These are phyloP conservation scores for Pseudotulostoma volvatum DNA, from an alignment of 495 filamentous ascomycete species.

Conservation along the genomic window DNA sequence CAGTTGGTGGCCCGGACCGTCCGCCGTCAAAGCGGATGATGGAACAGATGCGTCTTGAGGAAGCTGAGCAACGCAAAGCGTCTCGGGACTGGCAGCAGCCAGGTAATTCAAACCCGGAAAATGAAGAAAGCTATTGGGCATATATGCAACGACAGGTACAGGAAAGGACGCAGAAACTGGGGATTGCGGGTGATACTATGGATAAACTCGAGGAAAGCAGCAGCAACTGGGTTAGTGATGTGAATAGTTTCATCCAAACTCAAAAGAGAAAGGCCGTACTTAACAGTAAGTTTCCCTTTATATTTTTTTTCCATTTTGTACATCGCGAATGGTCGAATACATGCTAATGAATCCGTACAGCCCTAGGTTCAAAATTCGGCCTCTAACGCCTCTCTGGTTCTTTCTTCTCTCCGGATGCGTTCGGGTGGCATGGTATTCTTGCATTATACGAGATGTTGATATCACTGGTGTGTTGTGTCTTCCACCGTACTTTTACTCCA, in stretches of 20 bases:
- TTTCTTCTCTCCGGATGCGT: too few species aligned
- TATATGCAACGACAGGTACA: constrained; percentile 70
- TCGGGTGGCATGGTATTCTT: too few species aligned
- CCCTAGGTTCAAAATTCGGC: constrained; percentile 28
- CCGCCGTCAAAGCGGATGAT: constrained; percentile 70
- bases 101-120: constrained; percentile 2
- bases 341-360: constrained; percentile 12
- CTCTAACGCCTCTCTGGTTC: constrained; percentile 4
- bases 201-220: constrained; percentile 63
- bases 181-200: constrained; percentile 68
- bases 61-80: constrained; percentile 37
- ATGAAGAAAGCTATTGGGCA: constrained; percentile 44
- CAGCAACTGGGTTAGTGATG: constrained; percentile 67
- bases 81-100: constrained; percentile 20
- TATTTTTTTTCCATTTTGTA: neutral
- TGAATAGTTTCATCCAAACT: constrained; percentile 64
- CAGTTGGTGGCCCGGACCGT: constrained; percentile 70
- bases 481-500: too few species aligned
- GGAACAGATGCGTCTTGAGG: constrained; percentile 42
- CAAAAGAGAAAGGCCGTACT: constrained; percentile 75
- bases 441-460: too few species aligned
- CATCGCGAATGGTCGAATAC: constrained; percentile 2
- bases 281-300: constrained; percentile 31
- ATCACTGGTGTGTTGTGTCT: too few species aligned
- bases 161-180: constrained; percentile 76